Base-by-base conservation (phyloP, 306 rosid genomes). In the Oemleria cerasiformis region DNA sequence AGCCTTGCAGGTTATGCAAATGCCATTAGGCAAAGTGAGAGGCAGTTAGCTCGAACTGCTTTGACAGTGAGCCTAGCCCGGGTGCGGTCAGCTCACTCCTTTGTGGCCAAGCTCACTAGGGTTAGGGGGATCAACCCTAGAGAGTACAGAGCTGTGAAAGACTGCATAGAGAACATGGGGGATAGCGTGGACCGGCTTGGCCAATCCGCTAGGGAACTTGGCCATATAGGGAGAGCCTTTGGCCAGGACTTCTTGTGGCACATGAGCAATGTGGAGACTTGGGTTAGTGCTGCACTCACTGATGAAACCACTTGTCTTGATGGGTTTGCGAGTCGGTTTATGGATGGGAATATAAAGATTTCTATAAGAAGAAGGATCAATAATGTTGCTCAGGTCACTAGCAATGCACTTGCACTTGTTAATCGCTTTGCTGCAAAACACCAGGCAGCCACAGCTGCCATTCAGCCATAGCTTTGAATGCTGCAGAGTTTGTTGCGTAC, bases 241-340 rank as follows among this genome's bases (percentile, higher is more conserved):
- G 92, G 89, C 17, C 82, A 65, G 81, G 87, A 89, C 63, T 92
- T 92, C 47, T 12, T 12, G 50, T 87, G 96, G 96, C 97, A 82
- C 60, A 74, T 92, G 85, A 92, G 84, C 77, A 92, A 92, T 47
- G 97, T 89, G 34, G 90, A 92, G 78, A 92, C 97, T 2, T 92
- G 97, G 97, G 91, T 86, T 11, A 92, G 96, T 67, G 90, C 96
- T 34, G 92, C 96, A 1, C 86, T 92, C 11, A 92, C 97, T 0
- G 90, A 92, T 50, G 91, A 87, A 43, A 67, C 58, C 75, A 88
- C 96, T 39, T 92, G 97, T 77, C 88, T 92, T 23, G 97, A 92
- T 66, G 96, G 86, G 20, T 88, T 92, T 65, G 67, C 66, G 0
- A 86, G 77, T 56, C 65, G 64, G 47, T 20, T 15, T 43, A 83